Base-by-base conservation (phyloP, 345 rosid genomes). In the Schrenkiella parvula region DNA sequence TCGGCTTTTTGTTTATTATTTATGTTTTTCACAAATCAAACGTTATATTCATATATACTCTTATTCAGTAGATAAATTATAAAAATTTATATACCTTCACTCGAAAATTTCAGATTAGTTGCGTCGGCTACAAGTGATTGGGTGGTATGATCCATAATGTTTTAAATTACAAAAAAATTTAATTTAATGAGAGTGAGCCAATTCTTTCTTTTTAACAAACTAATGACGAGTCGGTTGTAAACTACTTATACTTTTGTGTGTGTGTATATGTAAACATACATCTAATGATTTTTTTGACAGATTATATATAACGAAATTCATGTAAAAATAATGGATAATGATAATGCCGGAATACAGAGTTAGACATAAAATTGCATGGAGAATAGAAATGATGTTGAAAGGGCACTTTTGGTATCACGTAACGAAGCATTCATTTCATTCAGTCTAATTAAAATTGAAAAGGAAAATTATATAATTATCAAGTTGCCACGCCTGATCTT, bases 401-500 rank as follows among this genome's bases (percentile, higher is more conserved):
- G 66, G 63, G 48, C 73, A 79, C 82, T 81, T 84, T 84, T 73
- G 60, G 78, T 70, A 80, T 83, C 79, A 74, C 77, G 82, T 73
- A 78, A 70, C 61, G 70, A 50, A 68, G 69, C 74, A 75, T 75
- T 74, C 72, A 58, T 74, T 74, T 57, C 78, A 22, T 51, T 34
- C 70, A 72, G 68, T 78, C 90, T 55, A 83, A 79, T 71, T 80
- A 77, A 81, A 75, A 80, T 76, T 79, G 78, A 79, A 78, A 75
- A 61, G 15, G 37, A 55, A 59, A 51, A 15, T 11, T 15, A 31
- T 79, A 74, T 84, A 85, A 83, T 84, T 80, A 80, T 85, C 73
- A 80, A 82, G 70, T 64, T 60, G 82, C 88, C 91, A 86, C 90
- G 92, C 93, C 86, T 86, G 81, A 82, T 79, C 81, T 52, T 60